A percentile compares a stretch with the other conserved stretches of the same genome.
phyloP scores from a whole-genome alignment of 345 rosid species.

The Combretum micranthum region DNA sequence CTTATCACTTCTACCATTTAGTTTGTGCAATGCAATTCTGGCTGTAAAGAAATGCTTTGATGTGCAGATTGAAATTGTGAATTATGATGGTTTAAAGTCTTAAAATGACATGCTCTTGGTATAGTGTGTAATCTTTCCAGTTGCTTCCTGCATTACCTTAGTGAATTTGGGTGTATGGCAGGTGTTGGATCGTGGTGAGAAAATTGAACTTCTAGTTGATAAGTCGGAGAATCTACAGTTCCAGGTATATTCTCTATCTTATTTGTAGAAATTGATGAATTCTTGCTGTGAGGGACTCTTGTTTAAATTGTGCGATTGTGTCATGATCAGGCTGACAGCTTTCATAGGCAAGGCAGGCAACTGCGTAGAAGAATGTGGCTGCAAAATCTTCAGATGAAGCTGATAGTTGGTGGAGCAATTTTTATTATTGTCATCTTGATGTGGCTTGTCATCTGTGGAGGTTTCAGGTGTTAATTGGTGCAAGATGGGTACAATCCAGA shows the following conservation, averaged over 20 bases:
- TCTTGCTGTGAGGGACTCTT: no score
- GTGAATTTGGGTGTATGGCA: constrained; percentile 11
- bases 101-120: no score
- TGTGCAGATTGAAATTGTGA: no score
- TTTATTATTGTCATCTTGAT: constrained; percentile 47
- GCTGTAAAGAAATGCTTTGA: no score
- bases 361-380: constrained; percentile 96
- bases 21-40: no score
- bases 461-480: constrained; percentile 9
- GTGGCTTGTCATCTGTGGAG: constrained; percentile 68
- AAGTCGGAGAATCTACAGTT: constrained; percentile 89
- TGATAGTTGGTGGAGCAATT: constrained; percentile 69
- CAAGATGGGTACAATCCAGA: no score
- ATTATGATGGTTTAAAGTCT: no score
- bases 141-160: no score
- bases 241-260: constrained; percentile 42
- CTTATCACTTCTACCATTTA: no score
- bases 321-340: constrained; percentile 69
- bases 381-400: constrained; percentile 81
- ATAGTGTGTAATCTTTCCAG: no score
- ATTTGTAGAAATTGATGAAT: not conserved
- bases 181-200: constrained; percentile 99
- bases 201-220: constrained; percentile 87
- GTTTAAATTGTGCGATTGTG: no score
- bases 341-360: constrained; percentile 97